Percentiles rank a stretch among this genome's conserved stretches.
These are phyloP conservation scores for Epichloe festucae DNA, from an alignment of 2,329 filamentous ascomycete species.

Conservation along the genomic window DNA sequence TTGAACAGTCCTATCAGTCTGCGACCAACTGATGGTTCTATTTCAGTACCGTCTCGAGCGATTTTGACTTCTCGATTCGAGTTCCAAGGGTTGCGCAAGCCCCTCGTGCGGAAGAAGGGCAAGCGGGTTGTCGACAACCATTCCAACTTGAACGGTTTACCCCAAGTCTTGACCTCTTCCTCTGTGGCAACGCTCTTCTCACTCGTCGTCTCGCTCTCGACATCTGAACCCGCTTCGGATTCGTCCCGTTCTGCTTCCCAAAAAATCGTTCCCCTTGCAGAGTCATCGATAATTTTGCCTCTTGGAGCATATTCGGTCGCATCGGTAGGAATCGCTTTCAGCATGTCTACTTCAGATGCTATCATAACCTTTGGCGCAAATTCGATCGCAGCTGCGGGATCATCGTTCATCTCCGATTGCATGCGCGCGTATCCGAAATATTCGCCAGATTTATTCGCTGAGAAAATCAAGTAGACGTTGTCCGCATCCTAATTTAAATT, in stretches of 20 bases:
- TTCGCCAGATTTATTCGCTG: constrained; percentile 92
- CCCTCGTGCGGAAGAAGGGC: constrained; percentile 79
- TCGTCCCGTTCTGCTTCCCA: constrained; percentile 72
- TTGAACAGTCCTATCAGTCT: constrained; percentile 71
- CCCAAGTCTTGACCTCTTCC: constrained; percentile 55
- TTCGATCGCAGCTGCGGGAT: constrained; percentile 55
- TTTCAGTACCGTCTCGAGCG: constrained; percentile 82
- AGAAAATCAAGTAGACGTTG: constrained; percentile 85
- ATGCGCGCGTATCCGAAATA: constrained; percentile 94
- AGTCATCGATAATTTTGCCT: constrained; percentile 85
- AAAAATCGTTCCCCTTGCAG: constrained; percentile 87
- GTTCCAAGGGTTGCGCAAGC: constrained; percentile 87
- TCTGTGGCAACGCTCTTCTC: constrained; percentile 29
- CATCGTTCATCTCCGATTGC: constrained; percentile 69
- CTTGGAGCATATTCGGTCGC: constrained; percentile 66
- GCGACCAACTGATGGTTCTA: constrained; percentile 71
- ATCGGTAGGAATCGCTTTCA: constrained; percentile 68
- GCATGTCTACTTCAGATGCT: constrained; percentile 49
- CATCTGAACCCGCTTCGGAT: constrained; percentile 30
- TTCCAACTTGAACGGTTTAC: constrained; percentile 81
- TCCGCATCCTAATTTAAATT: constrained; percentile 47
- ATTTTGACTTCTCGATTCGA: constrained; percentile 93
- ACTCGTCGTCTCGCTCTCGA: constrained; percentile 25
- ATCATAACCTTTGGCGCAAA: constrained; percentile 54
- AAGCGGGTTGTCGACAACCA: constrained; percentile 77